Evolutionary conservation across 1,139 yeast genomes (phyloP), one percentile per base, ranked within the genome.

Genomic region (Geotrichum klebahnii): DNA sequence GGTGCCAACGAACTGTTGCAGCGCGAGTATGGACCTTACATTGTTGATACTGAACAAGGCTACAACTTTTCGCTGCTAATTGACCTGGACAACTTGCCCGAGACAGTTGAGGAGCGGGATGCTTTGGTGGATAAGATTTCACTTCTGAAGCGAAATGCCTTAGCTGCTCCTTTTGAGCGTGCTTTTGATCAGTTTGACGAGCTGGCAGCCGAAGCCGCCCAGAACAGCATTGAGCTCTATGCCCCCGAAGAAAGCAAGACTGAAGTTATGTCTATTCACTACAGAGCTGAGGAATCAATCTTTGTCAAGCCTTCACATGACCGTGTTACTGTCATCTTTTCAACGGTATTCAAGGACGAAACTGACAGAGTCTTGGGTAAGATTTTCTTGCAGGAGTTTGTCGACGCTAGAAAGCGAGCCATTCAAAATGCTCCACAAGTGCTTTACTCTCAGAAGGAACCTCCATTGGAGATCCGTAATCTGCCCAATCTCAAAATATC

Each of bases 371-470:
- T 89, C 52, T 88, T 92, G 62, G 97, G 97, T 47, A 89, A 86
- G 67, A 97, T 92, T 51, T 92, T 94, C 66, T 73, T 92, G 59
- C 99, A 92, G 69, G 99, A 92, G 71, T 92, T 92, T 69, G 97
- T 92, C 44, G 99, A 87, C 65, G 97, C 99, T 10, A 81, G 99
- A 70, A 84, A 85, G 69, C 81, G 97, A 66, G 86, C 95, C 12
- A 94, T 92, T 53, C 98, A 94, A 71, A 90, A 95, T 48, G 97
- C 98, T 1, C 98, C 99, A 20, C 99, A 94, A 73, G 99, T 92
- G 48, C 78, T 94, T 63, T 90, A 85, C 66, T 82, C 95, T 12
- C 92, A 84, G 62, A 78, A 77, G 57, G 96, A 88, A 59, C 87
- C 97, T n/a, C 99, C 99, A 9, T 75, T 88, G 63, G 99, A 92